A percentile compares a stretch with the other conserved stretches of the same genome.
Evolutionary conservation across 371 early-diverging fungal species (phyloP).

Genomic region (Conidiobolus incongruus): DNA sequence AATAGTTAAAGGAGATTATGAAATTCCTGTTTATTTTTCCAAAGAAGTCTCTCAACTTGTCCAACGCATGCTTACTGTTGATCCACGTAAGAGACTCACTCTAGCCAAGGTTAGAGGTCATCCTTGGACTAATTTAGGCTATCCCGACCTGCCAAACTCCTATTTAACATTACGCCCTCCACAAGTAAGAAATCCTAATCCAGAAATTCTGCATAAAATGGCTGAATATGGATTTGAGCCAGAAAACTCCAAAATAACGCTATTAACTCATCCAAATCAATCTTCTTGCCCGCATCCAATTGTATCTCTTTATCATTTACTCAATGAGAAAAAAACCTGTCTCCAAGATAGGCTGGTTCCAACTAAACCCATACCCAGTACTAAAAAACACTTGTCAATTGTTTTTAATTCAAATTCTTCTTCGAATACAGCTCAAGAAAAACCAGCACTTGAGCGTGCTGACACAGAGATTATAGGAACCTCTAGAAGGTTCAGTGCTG

Average conservation of each 20-base stretch:
- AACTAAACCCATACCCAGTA: too few species aligned
- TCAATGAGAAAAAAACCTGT: slow-evolving; percentile 8
- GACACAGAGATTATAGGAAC: neutral
- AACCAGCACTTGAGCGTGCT: neutral
- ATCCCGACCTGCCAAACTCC: slow-evolving; percentile 35
- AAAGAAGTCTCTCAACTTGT: slow-evolving; percentile 56
- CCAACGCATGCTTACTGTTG: slow-evolving; percentile 50
- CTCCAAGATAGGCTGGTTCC: neutral
- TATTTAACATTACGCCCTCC: slow-evolving; percentile 43
- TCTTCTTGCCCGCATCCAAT: slow-evolving; percentile 14
- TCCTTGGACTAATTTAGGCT: slow-evolving; percentile 71
- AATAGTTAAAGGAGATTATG: slow-evolving; percentile 60
- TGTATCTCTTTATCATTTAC: slow-evolving; percentile 10
- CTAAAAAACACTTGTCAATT: neutral
- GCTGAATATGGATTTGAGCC: slow-evolving; percentile 69
- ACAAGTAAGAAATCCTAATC: slow-evolving; percentile 39
- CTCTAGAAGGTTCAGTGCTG: slow-evolving; percentile 1
- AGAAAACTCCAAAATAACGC: slow-evolving; percentile 32
- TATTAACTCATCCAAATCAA: slow-evolving; percentile 16
- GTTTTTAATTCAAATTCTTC: neutral
- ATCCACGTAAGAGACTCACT: slow-evolving; percentile 46
- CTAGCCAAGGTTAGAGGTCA: slow-evolving; percentile 52
- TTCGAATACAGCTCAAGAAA: neutral
- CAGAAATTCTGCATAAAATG: slow-evolving; percentile 55
- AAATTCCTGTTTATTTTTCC: slow-evolving; percentile 40